A percentile compares a stretch with the other conserved stretches of the same genome.
These are phyloP conservation scores for Porodaedalea pini DNA, from an alignment of 1,284 basidiomycete genomes.

Conservation along the genomic window DNA sequence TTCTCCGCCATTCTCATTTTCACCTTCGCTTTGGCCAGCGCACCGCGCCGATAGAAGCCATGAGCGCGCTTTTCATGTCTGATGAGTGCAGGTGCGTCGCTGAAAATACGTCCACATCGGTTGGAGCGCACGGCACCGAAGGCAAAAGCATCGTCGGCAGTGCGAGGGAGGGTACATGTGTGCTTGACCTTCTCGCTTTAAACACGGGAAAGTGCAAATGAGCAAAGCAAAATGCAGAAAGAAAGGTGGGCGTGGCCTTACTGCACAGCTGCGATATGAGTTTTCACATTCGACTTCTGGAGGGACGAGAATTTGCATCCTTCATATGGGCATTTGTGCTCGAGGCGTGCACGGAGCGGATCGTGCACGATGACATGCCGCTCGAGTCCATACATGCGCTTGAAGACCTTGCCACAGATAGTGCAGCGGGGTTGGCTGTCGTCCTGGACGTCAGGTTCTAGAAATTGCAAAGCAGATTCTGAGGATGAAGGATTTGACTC, in stretches of 20 bases:
- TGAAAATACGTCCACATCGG: slow-evolving; percentile 3
- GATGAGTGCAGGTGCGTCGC: slow-evolving; percentile 13
- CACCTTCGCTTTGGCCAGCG: not conserved
- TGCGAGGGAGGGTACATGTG: not conserved
- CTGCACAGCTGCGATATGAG: slow-evolving; percentile 18
- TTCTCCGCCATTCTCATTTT: not conserved
- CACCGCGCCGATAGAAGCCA: not conserved
- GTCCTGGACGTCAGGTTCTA: not conserved
- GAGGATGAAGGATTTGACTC: not conserved
- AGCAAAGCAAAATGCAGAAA: not conserved
- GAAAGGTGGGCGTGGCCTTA: not conserved
- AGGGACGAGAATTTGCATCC: slow-evolving; percentile 11
- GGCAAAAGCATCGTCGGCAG: not conserved
- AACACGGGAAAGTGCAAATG: not conserved
- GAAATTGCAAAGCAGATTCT: not conserved
- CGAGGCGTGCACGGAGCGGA: not conserved
- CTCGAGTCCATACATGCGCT: slow-evolving; percentile 9
- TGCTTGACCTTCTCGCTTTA: slow-evolving; percentile 12
- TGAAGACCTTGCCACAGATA: slow-evolving; percentile 9
- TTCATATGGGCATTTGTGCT: not conserved
- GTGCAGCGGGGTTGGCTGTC: not conserved
- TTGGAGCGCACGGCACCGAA: not conserved
- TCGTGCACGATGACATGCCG: slow-evolving; percentile 7
- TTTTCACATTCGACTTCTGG: slow-evolving; percentile 18
- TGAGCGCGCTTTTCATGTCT: slow-evolving; percentile 16